These are phyloP conservation scores for Fusarium falciforme DNA, from an alignment of 2,329 filamentous ascomycete species.

Conservation along the genomic window DNA sequence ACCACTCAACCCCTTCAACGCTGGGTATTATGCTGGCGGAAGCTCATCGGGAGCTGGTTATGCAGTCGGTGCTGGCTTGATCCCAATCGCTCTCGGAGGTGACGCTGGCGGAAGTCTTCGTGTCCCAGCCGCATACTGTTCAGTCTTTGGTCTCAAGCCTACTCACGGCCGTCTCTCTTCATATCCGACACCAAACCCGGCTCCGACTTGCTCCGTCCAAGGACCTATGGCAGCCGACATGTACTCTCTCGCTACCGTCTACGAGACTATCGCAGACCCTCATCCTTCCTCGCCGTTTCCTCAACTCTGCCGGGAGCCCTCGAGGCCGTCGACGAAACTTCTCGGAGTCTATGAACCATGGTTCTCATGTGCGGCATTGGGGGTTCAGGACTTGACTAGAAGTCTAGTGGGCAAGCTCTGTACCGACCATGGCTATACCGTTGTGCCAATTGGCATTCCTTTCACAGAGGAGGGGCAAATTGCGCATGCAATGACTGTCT, in stretches of 20 bases:
- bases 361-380: conserved; percentile 61
- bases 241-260: conserved; percentile 73
- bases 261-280: conserved; percentile 71
- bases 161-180: conserved; percentile 74
- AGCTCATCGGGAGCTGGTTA: conserved; percentile 80
- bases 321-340: conserved; percentile 52
- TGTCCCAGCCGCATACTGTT: conserved; percentile 77
- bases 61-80: conserved; percentile 73
- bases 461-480: conserved; percentile 72
- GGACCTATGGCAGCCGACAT: conserved; percentile 76
- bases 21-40: conserved; percentile 77
- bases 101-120: conserved; percentile 81
- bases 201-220: conserved; percentile 70
- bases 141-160: conserved; percentile 78
- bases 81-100: conserved; percentile 77
- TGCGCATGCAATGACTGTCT: conserved; percentile 80
- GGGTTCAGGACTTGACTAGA: conserved; percentile 45
- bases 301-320: conserved; percentile 42
- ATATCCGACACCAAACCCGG: conserved; percentile 67
- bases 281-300: conserved; percentile 70
- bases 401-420: conserved; percentile 56
- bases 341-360: conserved; percentile 73
- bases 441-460: conserved; percentile 67
- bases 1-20: conserved; percentile 79
- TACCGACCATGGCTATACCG: conserved; percentile 61